These are phyloP conservation scores for Helianthus tuberosus DNA, from an alignment of 129 eudicot species.

Conservation along the genomic window DNA sequence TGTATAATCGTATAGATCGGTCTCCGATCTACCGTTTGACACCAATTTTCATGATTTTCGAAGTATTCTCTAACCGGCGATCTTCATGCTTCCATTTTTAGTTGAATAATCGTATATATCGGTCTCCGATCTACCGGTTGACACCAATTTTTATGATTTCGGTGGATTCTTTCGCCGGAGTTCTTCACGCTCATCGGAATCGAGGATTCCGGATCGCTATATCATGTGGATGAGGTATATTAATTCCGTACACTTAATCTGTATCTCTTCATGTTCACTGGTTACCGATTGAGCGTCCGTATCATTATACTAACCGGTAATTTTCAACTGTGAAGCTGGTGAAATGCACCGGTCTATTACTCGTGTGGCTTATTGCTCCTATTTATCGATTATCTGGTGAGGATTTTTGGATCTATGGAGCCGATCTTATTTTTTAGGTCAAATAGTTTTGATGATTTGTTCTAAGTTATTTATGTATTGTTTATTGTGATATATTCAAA, in stretches of 20 bases:
- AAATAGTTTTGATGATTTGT: neutral
- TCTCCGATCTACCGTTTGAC: constrained; percentile 27
- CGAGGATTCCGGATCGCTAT: neutral
- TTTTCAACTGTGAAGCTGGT: neutral
- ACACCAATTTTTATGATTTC: neutral
- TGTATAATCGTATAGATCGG: neutral
- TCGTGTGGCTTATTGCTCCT: neutral
- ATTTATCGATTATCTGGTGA: neutral
- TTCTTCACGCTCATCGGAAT: neutral
- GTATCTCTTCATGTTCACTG: neutral
- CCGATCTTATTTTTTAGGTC: neutral
- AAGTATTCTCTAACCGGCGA: neutral
- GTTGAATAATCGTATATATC: neutral
- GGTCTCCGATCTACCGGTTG: constrained; percentile 28
- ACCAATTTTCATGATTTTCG: neutral
- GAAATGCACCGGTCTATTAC: neutral
- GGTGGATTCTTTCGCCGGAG: neutral
- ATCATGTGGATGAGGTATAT: constrained; percentile 1
- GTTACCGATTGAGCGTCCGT: neutral
- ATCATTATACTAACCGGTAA: neutral
- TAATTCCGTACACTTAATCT: neutral
- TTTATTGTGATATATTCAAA: too few species aligned
- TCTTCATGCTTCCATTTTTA: neutral
- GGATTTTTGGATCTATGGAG: neutral
- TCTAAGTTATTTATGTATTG: neutral